Percentiles rank a stretch among this genome's conserved stretches.
Conservation (phyloP, 2,329 filamentous ascomycete species). For the Botrytis galanthina region DNA sequence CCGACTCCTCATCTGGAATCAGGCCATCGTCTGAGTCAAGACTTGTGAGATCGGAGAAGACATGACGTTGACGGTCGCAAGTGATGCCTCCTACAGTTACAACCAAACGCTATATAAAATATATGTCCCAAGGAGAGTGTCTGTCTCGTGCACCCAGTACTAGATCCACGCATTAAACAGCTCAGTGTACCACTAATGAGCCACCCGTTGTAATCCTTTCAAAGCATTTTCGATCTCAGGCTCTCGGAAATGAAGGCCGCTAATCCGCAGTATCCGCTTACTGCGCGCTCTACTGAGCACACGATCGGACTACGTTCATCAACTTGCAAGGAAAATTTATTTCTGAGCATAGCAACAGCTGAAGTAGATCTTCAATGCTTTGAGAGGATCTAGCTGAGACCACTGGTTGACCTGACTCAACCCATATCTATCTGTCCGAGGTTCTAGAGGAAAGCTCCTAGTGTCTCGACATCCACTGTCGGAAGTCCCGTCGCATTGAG, state of each 20-base stretch:
- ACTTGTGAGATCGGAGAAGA: not conserved
- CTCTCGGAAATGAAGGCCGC: not conserved
- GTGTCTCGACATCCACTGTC: not conserved
- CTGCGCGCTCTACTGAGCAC: not conserved
- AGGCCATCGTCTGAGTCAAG: not conserved
- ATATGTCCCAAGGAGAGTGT: not conserved
- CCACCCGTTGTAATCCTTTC: conserved; percentile 9
- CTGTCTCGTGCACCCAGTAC: not conserved
- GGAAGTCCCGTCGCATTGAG: not conserved
- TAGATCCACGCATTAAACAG: not conserved
- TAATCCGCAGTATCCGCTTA: not conserved
- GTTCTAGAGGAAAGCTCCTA: not conserved
- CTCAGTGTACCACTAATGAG: not conserved
- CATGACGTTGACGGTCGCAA: not conserved
- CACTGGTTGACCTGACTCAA: not conserved
- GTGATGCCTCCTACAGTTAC: not conserved
- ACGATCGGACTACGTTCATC: not conserved
- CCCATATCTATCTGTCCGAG: not conserved
- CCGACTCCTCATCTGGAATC: not conserved
- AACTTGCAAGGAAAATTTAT: not conserved
- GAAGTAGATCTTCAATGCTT: not conserved
- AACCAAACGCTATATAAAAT: not conserved
- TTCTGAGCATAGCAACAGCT: not conserved
- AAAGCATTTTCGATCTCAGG: not conserved
- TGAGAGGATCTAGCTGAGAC: not conserved